Percentiles rank a stretch among this genome's conserved stretches.
Conservation (phyloP, 2,329 filamentous ascomycete genomes). For the Phaeoacremonium minimum region DNA sequence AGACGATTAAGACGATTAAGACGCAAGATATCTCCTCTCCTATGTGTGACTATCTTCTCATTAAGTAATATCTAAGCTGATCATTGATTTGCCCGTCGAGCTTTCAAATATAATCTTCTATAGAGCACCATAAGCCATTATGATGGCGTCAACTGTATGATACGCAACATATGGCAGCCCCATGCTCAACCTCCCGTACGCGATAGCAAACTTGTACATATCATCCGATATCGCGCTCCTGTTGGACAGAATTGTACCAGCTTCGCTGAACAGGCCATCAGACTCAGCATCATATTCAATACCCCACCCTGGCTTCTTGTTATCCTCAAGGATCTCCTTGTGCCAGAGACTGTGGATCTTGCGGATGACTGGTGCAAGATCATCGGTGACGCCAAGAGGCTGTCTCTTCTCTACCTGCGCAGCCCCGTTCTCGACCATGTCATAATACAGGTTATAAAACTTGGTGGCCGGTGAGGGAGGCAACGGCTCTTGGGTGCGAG, state of each 20-base stretch:
- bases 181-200: slow-evolving; percentile 5
- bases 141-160: slow-evolving; percentile 5
- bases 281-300: slow-evolving; percentile 1
- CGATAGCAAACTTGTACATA: slow-evolving; percentile 3
- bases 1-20: too few species aligned
- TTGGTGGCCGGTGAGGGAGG: not conserved
- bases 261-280: slow-evolving; percentile 1
- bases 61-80: too few species aligned
- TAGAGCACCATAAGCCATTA: slow-evolving; percentile 4
- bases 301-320: slow-evolving; percentile 4
- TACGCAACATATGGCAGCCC: slow-evolving; percentile 4
- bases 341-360: slow-evolving; percentile 3
- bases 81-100: too few species aligned
- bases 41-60: too few species aligned
- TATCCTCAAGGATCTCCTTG: slow-evolving; percentile 3
- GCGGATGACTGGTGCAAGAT: slow-evolving; percentile 1
- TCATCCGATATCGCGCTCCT: slow-evolving; percentile 1
- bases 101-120: too few species aligned
- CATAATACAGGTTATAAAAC: slow-evolving; percentile 4
- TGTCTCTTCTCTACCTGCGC: slow-evolving; percentile 2
- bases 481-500: not conserved
- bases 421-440: slow-evolving; percentile 4
- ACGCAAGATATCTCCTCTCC: too few species aligned
- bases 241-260: not conserved
- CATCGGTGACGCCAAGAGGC: slow-evolving; percentile 3